Evolutionary conservation across 2,329 filamentous ascomycete species (phyloP), one percentile per base, ranked within the genome.

Genomic region (Fusarium sp.): DNA sequence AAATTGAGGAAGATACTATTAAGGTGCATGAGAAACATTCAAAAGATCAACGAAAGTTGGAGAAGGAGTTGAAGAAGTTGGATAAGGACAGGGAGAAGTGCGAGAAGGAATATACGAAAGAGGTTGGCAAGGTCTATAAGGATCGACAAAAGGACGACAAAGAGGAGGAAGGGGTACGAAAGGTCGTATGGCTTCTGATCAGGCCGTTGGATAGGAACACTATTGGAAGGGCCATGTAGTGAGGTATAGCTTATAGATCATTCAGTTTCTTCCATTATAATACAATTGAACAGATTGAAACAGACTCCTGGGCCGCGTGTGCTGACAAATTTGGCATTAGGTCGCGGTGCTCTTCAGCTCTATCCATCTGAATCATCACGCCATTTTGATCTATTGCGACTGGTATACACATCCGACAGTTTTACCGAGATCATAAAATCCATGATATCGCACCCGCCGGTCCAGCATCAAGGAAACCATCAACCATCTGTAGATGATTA

Each of bases 391-490:
- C 29, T 4, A 4, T 14, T 33, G 31, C 13, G 5, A 15, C 14
- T 14, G 29, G 5, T 31, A 31, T 11, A 31, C 11, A 31, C 2
- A 31, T 13, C 13, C 6, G 15, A 3, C 13, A n/a, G n/a, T n/a
- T 10, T n/a, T 15, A 35, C 17, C 33, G 10, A 35, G 33, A 8
- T 53, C 20, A 68, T 3, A 66, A 48, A 4, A 66, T 36, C 66
- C 66, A 68, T 11, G 48, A n/a, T 60, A 63, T 51, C 0, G 60
- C 33, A 5, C 66, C 56, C 9, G 36, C 36, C 3, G 23, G 45
- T 0, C 51, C 65, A 31, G 11, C 27, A 5, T 69, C 58, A 1
- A 69, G 37, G 13, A 69, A 54, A 11, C 41, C 50, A 21, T 66
- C 62, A 13, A 57, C 37, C 41, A 65, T 55, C 65, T 69, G 15